Evolutionary conservation across 2,329 filamentous ascomycete genomes (phyloP).

Genomic region (Torrubiellomyces zombiae): DNA sequence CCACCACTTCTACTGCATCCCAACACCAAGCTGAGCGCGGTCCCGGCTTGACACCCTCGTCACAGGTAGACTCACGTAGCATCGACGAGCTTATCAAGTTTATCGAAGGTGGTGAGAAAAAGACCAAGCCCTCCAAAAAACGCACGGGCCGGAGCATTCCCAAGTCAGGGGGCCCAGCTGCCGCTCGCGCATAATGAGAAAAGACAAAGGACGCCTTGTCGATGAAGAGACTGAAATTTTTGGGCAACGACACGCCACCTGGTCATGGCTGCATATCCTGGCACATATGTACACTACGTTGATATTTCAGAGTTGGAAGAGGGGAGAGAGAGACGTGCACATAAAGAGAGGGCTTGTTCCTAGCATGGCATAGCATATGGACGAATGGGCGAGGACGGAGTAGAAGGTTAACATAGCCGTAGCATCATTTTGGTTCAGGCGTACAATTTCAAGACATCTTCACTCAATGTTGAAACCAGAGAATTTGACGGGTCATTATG

Average conservation of each 20-base stretch:
- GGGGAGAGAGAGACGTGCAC: too few species aligned
- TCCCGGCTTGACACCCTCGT: constrained; percentile 12
- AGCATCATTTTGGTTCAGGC: too few species aligned
- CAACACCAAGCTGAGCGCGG: constrained; percentile 14
- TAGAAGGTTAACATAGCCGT: too few species aligned
- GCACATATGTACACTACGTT: too few species aligned
- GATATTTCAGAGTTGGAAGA: too few species aligned
- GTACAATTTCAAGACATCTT: too few species aligned
- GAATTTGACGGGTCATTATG: background rate
- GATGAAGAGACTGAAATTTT: too few species aligned
- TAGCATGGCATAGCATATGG: too few species aligned
- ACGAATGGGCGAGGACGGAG: too few species aligned
- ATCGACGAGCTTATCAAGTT: constrained; percentile 90
- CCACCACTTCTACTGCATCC: constrained; percentile 15
- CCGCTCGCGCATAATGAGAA: background rate
- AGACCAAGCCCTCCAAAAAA: constrained; percentile 38
- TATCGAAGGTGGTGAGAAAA: constrained; percentile 61
- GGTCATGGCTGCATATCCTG: too few species aligned
- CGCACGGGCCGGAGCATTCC: constrained; percentile 35
- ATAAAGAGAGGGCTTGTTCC: too few species aligned
- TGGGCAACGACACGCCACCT: too few species aligned
- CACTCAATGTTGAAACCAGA: constrained; percentile 1
- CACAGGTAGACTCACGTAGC: constrained; percentile 54
- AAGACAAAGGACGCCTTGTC: background rate
- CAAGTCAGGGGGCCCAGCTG: constrained; percentile 29